Base-by-base conservation (phyloP, 352 stramenopile genomes). In the Albugo laibachii region DNA sequence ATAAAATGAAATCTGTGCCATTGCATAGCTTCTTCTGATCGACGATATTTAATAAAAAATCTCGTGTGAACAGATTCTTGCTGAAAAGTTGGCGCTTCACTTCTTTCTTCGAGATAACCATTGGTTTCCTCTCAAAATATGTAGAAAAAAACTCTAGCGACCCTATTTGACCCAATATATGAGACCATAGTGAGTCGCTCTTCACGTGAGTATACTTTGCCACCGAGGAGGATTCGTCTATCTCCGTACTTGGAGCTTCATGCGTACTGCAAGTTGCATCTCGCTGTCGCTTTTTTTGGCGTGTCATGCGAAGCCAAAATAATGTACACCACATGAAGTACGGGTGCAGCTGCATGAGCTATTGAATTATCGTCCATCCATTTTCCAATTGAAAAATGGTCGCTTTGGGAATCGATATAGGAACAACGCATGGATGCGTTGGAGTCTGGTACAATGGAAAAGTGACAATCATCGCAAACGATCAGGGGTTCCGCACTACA, bases 391-490 rank as follows among this genome's bases (percentile, higher is more conserved):
- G n/a, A n/a, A 68, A 52, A 11, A 93, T 93, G 76, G 78, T 89
- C 43, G 74, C 82, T 41, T 78, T 80, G 55, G 92, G 92, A 58
- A 97, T 97, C 62, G 92, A 97, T 71, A 82, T 97, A 51, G 92
- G 92, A 56, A 96, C 88, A 54, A 97, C 92, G 43, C 95, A 98
- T 73, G 94, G 86, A 34, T 98, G 93, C 58, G 92, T 98, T 46
- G 92, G 92, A 57, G 93, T 97, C 47, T 97, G 92, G 79, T 91
- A 97, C 68, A 97, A 97, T 57, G 81, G 85, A 52, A 94, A 95
- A 55, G 94, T 99, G 35, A 96, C 98, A 63, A 95, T 99, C 60
- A 97, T 96, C 61, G 82, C 93, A 41, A 99, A 92, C 54, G 80
- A 92, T 68, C 87, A 97, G 61, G 95, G 95, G 36, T 96, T 97